A percentile compares a stretch with the other conserved stretches of the same genome.
These are phyloP conservation scores for Salix purpurea DNA, from an alignment of 345 rosid species.

Conservation along the genomic window DNA sequence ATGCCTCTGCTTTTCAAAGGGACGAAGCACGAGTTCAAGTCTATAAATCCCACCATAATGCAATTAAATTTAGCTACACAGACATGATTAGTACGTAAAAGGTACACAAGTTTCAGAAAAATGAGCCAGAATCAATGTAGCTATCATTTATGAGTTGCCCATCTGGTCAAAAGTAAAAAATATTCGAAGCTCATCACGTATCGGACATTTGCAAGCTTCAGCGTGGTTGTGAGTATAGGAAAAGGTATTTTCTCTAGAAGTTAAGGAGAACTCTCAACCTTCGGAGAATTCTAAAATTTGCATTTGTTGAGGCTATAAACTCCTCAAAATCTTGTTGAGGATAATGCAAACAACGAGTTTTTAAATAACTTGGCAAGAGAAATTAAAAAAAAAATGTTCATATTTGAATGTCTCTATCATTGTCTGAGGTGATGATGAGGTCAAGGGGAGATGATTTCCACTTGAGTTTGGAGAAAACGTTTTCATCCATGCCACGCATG, in stretches of 20 bases:
- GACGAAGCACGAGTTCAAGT: background rate
- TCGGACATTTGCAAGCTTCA: background rate
- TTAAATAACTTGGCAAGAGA: background rate
- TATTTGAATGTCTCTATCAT: background rate
- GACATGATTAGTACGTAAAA: background rate
- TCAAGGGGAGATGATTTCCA: slow-evolving; percentile 39
- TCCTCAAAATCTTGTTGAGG: background rate
- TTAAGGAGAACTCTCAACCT: too few species aligned
- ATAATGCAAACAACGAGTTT: background rate
- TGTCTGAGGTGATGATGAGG: slow-evolving; percentile 31
- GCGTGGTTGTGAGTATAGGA: background rate
- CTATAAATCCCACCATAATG: background rate
- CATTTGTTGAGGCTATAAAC: background rate
- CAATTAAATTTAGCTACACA: background rate
- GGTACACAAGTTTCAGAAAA: background rate
- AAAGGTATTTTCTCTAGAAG: background rate
- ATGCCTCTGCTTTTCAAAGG: background rate
- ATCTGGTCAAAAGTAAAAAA: too few species aligned
- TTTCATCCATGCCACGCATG: slow-evolving; percentile 19
- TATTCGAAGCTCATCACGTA: too few species aligned
- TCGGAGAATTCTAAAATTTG: background rate
- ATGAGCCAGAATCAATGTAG: background rate
- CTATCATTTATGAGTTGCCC: too few species aligned
- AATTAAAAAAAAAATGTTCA: background rate
- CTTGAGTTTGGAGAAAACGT: slow-evolving; percentile 30